Base-by-base conservation (phyloP, 176 grass and related monocot species). In the Carex littledalei region DNA sequence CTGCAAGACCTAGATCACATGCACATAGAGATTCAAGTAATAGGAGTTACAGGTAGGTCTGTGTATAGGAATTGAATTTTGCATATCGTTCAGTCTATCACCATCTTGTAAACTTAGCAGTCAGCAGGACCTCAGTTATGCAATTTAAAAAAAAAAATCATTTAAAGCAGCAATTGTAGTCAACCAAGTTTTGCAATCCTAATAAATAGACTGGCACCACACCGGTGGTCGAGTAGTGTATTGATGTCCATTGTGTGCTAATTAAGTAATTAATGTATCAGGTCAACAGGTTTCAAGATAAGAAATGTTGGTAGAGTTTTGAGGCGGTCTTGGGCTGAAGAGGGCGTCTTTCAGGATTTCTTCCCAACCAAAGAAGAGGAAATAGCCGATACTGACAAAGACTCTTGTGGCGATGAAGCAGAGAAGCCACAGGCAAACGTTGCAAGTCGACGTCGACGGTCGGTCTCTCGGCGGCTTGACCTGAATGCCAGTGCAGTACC, bases 201-300 rank as follows among this genome's bases (percentile, higher is more conserved):
- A 78, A 32, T 77, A 54, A 77, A 29, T 78, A 78, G 45, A 78
- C 50, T 56, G 24, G 73, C n/a, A 77, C 50, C 22, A 31, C 55
- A 32, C 14, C 13, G 1, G 73, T 56, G 50, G 24, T 78, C 14
- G 14, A 54, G 73, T 78, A 55, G 22, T 50, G 17, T 78, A 9
- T 55, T 7, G 34, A 78, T 78, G 24, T 78, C 29, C 18, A 26
- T 56, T 18, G 47, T 55, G 73, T 57, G 74, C 74, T 78, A 78
- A 78, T 57, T 34, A 57, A 18, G 6, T 78, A 18, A 57, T 57
- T 78, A 45, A 72, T 72, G 18, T 47, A 47, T 47, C 14, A 94
- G 88, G 79, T 89, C 91, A 49, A 88, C 74, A 72, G 97, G 90
- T 84, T 99, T 99, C 62, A 95, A 91, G 62, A 90, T 99, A 79